Evolutionary conservation across 192 early-diverging fungal genomes (phyloP), one percentile per base, ranked within the genome.

Genomic region (Phlyctochytrium arcticum): DNA sequence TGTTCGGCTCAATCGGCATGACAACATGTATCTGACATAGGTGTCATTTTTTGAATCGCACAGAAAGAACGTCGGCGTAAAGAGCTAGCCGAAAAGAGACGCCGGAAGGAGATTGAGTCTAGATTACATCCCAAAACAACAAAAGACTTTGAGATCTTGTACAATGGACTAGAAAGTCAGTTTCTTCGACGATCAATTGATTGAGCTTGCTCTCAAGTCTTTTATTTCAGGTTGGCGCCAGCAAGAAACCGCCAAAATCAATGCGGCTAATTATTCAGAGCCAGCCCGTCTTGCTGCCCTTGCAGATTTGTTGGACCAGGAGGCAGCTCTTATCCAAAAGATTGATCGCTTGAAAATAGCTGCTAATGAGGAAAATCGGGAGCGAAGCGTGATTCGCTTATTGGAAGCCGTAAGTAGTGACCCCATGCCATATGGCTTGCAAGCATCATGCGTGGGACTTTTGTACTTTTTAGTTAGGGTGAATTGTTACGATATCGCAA

Each of bases 111-210:
- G 47, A 75, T 82, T 26, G 76, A 84, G 57, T 51, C 62, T 51
- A 62, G 83, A 4, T 32, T 85, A 34, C 81, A 81, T 58, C 83
- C 83, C 6, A 73, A 76, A 48, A 76, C 75, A 19, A 49, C 33
- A 46, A 85, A 75, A 58, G 83, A 85, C 57, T 85, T 85, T 69
- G 83, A 85, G 51, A 70, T 84, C 2, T 62, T 85, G 26, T 85
- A 85, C 58, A 82, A 71, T 48, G 83, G 83, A 24, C 50, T 85
- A 1, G 83, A 85, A 47, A 74, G 82, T 84, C 58, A 60, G 74
- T 68, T n/a, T 19, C 27, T 30, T n/a, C 36, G 3, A 2, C 39
- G 39, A 26, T 9, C 30, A 29, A 4, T 34, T 57, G 39, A 44
- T 44, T n/a, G 48, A 30, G 27, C 55, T 1, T 27, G 24, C 21